Conservation (phyloP, 2,329 filamentous ascomycete species). For the Atkinsonella hypoxylon region DNA sequence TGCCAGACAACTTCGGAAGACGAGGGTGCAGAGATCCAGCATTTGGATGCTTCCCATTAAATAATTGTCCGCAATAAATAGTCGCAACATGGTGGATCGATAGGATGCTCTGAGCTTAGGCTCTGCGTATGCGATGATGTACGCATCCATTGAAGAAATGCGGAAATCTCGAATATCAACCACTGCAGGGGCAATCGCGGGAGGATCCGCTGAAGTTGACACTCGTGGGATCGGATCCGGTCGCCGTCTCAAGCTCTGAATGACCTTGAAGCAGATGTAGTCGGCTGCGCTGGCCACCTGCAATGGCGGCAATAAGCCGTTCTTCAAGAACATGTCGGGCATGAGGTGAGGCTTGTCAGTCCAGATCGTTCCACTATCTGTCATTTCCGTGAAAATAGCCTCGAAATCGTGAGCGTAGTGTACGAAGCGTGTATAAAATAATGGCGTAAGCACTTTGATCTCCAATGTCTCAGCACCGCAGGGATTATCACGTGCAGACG, state of each 20-base stretch:
- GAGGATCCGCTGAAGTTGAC: constrained; percentile 24
- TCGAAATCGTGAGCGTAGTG: constrained; percentile 51
- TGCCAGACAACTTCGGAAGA: constrained; percentile 5
- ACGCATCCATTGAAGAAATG: constrained; percentile 40
- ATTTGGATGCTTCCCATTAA: constrained; percentile 23
- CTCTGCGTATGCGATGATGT: constrained; percentile 25
- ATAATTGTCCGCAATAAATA: constrained; percentile 33
- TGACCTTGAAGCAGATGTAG: constrained; percentile 29
- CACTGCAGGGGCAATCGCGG: constrained; percentile 3
- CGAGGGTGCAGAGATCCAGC: constrained; percentile 18
- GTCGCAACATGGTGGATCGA: constrained; percentile 22
- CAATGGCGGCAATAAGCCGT: constrained; percentile 22
- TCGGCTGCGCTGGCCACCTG: constrained; percentile 24
- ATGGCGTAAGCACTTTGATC: constrained; percentile 48
- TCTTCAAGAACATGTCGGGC: constrained; percentile 30
- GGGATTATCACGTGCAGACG: constrained; percentile 11
- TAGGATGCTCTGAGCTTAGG: constrained; percentile 21
- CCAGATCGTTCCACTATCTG: constrained; percentile 46
- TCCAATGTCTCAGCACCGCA: constrained; percentile 29
- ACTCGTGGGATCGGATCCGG: constrained; percentile 30
- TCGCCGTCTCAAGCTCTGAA: constrained; percentile 30
- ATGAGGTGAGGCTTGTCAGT: constrained; percentile 43
- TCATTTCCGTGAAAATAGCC: constrained; percentile 47
- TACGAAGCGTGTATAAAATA: constrained; percentile 55
- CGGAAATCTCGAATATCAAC: constrained; percentile 35